These are phyloP conservation scores for Chaetomidium leptoderma DNA, from an alignment of 495 filamentous ascomycete genomes.

Conservation along the genomic window DNA sequence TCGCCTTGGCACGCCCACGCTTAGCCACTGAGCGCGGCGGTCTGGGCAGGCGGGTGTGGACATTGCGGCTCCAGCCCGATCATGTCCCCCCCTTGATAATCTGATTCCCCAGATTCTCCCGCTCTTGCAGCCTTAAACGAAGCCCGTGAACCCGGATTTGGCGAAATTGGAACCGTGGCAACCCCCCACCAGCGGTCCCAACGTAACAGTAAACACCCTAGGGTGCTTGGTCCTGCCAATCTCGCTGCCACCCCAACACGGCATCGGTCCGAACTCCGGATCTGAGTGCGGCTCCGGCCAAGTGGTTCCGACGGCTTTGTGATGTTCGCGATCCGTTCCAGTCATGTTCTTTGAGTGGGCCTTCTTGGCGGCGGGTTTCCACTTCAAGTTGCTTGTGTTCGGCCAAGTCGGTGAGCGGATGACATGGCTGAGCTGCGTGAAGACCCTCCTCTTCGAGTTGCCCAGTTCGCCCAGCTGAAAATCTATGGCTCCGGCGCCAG, in stretches of 20 bases:
- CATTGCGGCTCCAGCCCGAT: slow-evolving; percentile 2
- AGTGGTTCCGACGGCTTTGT: slow-evolving; percentile 9
- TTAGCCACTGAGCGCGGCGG: neutral
- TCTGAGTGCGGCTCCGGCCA: neutral
- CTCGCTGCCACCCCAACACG: slow-evolving; percentile 4
- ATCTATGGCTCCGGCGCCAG: neutral
- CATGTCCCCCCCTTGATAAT: neutral
- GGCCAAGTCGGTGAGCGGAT: neutral
- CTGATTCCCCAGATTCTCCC: neutral
- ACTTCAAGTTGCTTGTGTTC: neutral
- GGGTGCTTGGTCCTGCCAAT: neutral
- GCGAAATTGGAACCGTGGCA: neutral
- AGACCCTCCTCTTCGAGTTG: neutral
- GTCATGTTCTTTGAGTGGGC: neutral
- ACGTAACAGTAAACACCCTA: neutral
- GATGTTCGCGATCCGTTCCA: neutral
- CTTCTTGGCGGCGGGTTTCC: neutral
- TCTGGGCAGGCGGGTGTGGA: neutral
- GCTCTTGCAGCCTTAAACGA: neutral
- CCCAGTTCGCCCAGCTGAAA: neutral
- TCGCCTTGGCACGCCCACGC: slow-evolving; percentile 12
- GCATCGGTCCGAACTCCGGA: slow-evolving; percentile 13
- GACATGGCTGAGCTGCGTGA: neutral
- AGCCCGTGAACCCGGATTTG: slow-evolving; percentile 5
- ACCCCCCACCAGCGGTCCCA: neutral